These are phyloP conservation scores for Aurinia saxatilis DNA, from an alignment of 345 rosid genomes.

Conservation along the genomic window DNA sequence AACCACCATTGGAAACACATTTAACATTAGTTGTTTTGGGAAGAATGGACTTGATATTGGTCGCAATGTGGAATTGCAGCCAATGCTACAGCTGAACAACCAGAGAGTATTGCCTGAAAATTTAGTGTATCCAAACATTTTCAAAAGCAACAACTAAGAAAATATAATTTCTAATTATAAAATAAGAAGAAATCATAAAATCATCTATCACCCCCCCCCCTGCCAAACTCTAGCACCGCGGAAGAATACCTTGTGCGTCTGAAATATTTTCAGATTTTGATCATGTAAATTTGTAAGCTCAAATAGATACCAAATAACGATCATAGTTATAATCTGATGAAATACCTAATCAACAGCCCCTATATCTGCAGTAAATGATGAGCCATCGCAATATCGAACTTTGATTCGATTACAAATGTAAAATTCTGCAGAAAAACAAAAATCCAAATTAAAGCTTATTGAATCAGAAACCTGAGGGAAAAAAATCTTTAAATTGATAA, in stretches of 20 bases:
- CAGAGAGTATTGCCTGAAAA: constrained; percentile 83
- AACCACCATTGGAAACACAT: constrained; percentile 94
- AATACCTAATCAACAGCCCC: constrained; percentile 71
- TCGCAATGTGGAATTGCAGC: constrained; percentile 85
- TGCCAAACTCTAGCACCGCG: constrained; percentile 80
- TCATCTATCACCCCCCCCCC: constrained; percentile 72
- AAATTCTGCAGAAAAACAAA: constrained; percentile 40
- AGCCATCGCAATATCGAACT: constrained; percentile 93
- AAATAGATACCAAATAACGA: neutral
- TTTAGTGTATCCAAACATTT: neutral
- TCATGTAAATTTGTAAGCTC: constrained; percentile 6
- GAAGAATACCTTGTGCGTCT: constrained; percentile 67
- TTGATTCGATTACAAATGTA: constrained; percentile 85
- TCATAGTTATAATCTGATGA: neutral
- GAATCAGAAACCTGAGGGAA: neutral
- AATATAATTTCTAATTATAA: neutral
- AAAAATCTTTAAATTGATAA: neutral
- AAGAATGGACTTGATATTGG: constrained; percentile 54
- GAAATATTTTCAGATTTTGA: constrained; percentile 22
- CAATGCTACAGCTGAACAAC: constrained; percentile 98
- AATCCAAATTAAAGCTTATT: neutral
- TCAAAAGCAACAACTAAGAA: too few species aligned
- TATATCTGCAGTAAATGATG: constrained; percentile 84
- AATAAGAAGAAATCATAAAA: constrained; percentile 33
- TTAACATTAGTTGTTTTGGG: constrained; percentile 66